phyloP scores from a whole-genome alignment of 306 rosid genomes.

The Cicer arietinum region DNA sequence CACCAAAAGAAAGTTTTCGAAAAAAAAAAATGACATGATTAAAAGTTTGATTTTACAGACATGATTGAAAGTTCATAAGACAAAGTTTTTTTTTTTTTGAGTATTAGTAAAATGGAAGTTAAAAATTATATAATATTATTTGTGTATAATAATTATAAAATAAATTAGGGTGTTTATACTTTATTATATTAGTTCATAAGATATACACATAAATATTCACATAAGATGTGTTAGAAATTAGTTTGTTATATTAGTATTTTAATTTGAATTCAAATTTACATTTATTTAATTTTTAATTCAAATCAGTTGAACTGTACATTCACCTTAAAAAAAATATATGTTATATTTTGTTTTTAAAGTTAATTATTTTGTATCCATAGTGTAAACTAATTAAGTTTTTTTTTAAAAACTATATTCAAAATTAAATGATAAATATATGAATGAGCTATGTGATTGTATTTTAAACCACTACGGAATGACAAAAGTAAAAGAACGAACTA shows the following conservation, averaged over 20 bases:
- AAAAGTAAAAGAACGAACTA: background rate
- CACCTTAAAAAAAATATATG: too few species aligned
- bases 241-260: too few species aligned
- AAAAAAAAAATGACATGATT: background rate
- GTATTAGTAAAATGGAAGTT: too few species aligned
- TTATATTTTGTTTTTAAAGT: too few species aligned
- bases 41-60: background rate
- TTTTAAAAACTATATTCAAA: background rate
- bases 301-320: too few species aligned
- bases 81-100: background rate
- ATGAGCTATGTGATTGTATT: background rate
- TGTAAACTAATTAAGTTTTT: background rate
- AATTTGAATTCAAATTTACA: too few species aligned
- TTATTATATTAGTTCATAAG: background rate
- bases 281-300: too few species aligned
- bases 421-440: background rate
- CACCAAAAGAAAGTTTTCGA: too few species aligned
- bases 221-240: too few species aligned
- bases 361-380: too few species aligned
- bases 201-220: too few species aligned
- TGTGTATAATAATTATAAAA: background rate
- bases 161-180: background rate
- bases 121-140: too few species aligned
- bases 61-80: slow-evolving; percentile 1
- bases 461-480: slow-evolving; percentile 15